Conservation (phyloP, 192 early-diverging fungal species). For the Phlyctochytrium arcticum region DNA sequence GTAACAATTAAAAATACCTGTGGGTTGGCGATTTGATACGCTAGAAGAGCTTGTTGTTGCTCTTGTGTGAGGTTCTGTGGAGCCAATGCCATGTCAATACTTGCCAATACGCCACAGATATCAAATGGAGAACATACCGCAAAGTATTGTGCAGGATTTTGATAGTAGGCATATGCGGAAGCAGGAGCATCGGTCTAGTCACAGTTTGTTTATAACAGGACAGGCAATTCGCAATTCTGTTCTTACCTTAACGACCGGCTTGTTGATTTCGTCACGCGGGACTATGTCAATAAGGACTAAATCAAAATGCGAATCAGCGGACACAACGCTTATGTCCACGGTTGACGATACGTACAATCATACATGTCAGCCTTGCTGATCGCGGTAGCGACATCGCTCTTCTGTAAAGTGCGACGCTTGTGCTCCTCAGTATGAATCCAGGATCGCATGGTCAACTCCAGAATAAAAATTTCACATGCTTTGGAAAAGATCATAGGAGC, state of each 20-base stretch:
- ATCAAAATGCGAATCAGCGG: background rate
- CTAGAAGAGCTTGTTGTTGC: slow-evolving; percentile 12
- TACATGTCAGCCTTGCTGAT: slow-evolving; percentile 89
- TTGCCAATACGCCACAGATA: background rate
- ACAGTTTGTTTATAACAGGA: too few relatives aligned
- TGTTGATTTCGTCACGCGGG: slow-evolving; percentile 72
- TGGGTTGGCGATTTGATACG: background rate
- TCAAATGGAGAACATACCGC: background rate
- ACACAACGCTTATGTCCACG: background rate
- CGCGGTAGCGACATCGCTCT: slow-evolving; percentile 84
- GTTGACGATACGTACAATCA: slow-evolving; percentile 55
- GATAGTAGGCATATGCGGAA: slow-evolving; percentile 14
- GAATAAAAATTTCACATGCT: slow-evolving; percentile 96
- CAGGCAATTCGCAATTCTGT: background rate
- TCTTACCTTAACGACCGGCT: slow-evolving; percentile 1
- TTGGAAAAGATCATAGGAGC: slow-evolving; percentile 92
- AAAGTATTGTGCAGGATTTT: slow-evolving; percentile 16
- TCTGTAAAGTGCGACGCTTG: slow-evolving; percentile 91
- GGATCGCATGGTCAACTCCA: slow-evolving; percentile 70
- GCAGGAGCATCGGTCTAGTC: background rate
- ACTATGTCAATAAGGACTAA: slow-evolving; percentile 91
- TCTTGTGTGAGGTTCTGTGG: slow-evolving; percentile 2
- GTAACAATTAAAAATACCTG: background rate
- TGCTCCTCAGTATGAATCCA: slow-evolving; percentile 95
- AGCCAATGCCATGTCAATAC: background rate